A percentile compares a stretch with the other conserved stretches of the same genome.
phyloP scores from a whole-genome alignment of 257 asterid species.

The Haberlea rhodopensis region DNA sequence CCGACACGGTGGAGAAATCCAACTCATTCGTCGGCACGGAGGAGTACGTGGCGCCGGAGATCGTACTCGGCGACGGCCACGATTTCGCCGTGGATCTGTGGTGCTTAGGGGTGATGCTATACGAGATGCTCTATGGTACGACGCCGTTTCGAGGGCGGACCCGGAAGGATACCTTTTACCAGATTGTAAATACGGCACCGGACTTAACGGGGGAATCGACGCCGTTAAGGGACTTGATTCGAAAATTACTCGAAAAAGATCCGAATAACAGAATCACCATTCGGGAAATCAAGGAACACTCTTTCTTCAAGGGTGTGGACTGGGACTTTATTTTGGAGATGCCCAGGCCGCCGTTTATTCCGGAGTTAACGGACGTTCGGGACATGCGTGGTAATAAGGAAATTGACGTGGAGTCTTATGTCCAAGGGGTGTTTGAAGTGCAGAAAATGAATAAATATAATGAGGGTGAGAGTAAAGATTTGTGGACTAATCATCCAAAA shows the following conservation, averaged over 20 bases:
- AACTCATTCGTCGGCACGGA: slow-evolving; percentile 97
- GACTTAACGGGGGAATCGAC: slow-evolving; percentile 69
- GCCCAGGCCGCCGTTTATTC: slow-evolving; percentile 85
- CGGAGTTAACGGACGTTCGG: slow-evolving; percentile 46
- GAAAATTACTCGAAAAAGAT: slow-evolving; percentile 72
- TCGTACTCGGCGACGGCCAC: slow-evolving; percentile 77
- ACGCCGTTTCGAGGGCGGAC: slow-evolving; percentile 79
- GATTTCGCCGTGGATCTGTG: slow-evolving; percentile 95
- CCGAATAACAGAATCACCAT: slow-evolving; percentile 54
- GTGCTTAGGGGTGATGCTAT: slow-evolving; percentile 75
- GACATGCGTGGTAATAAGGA: slow-evolving; percentile 46
- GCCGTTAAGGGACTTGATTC: slow-evolving; percentile 76
- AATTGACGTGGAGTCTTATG: slow-evolving; percentile 71
- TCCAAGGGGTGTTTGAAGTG: slow-evolving; percentile 53
- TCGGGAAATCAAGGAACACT: slow-evolving; percentile 56
- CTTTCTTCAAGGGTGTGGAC: slow-evolving; percentile 54
- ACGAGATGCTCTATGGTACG: slow-evolving; percentile 88
- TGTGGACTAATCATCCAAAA: slow-evolving; percentile 47
- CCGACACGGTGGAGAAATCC: slow-evolving; percentile 52
- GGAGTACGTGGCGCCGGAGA: slow-evolving; percentile 92
- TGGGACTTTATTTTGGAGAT: slow-evolving; percentile 65
- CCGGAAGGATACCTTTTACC: slow-evolving; percentile 70
- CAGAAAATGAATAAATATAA: slow-evolving; percentile 18
- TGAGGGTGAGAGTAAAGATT: slow-evolving; percentile 33
- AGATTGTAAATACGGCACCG: slow-evolving; percentile 48